These are phyloP conservation scores for Clarireedia homoeocarpa DNA, from an alignment of 2,329 filamentous ascomycete species.

Conservation along the genomic window DNA sequence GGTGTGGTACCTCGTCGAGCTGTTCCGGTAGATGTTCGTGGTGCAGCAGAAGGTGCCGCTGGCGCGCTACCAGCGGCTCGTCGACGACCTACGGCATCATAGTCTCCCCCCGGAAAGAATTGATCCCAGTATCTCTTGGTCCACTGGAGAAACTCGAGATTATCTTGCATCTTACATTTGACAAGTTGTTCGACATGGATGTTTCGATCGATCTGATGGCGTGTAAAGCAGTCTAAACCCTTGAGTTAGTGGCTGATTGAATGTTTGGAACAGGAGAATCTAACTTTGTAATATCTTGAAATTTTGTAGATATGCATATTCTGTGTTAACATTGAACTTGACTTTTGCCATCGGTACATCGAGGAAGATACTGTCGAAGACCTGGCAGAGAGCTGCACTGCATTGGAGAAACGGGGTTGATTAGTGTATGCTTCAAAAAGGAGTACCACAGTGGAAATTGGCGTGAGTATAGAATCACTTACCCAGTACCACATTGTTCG, in stretches of 20 bases:
- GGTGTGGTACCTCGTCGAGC: conserved; percentile 37
- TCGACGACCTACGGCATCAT: conserved; percentile 79
- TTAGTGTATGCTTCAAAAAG: conserved; percentile 12
- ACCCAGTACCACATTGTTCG: conserved; percentile 99
- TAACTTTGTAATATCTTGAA: conserved; percentile 95
- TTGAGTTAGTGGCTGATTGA: conserved; percentile 5
- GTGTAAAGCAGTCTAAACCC: conserved; percentile 65
- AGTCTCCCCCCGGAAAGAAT: conserved; percentile 94
- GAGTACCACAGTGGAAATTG: conserved; percentile 18
- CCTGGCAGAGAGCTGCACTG: conserved; percentile 91
- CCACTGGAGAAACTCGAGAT: conserved; percentile 98
- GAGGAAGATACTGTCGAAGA: conserved; percentile 96
- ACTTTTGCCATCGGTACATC: conserved; percentile 93
- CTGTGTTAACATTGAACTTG: conserved; percentile 96
- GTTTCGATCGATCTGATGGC: conserved; percentile 81
- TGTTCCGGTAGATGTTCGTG: conserved; percentile 35
- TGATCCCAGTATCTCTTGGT: conserved; percentile 96
- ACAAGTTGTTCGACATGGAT: conserved; percentile 82
- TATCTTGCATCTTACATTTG: conserved; percentile 99
- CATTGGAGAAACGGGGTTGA: conserved; percentile 8
- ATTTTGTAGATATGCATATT: conserved; percentile 97
- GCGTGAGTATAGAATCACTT: conserved; percentile 35
- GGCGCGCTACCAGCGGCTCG: conserved; percentile 64
- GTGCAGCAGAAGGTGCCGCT: conserved; percentile 38
- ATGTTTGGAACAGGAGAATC: conserved; percentile 10